phyloP scores from a whole-genome alignment of 257 asterid species.

The Lycium ferocissimum region DNA sequence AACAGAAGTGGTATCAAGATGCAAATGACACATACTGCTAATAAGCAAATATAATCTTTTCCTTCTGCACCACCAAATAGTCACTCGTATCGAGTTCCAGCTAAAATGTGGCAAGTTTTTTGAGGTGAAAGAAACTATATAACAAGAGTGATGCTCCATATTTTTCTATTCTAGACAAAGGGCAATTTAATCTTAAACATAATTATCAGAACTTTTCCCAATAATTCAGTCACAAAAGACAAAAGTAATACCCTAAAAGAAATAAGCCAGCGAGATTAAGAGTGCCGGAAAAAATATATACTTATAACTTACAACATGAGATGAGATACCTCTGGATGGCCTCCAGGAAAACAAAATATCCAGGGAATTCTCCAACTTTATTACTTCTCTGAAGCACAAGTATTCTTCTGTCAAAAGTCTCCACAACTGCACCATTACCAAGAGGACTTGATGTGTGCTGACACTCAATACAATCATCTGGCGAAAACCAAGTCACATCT shows the following conservation, averaged over 20 bases:
- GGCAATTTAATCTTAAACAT: too few relatives aligned
- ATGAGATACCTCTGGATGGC: slow-evolving; percentile 86
- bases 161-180: too few relatives aligned
- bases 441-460: slow-evolving; percentile 94
- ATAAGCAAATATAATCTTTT: background rate
- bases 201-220: too few relatives aligned
- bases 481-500: slow-evolving; percentile 26
- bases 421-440: slow-evolving; percentile 94
- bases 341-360: slow-evolving; percentile 92
- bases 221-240: too few relatives aligned
- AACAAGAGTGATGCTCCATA: too few relatives aligned
- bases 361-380: slow-evolving; percentile 94
- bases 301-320: background rate
- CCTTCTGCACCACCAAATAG: too few relatives aligned
- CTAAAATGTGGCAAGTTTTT: too few relatives aligned
- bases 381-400: slow-evolving; percentile 90
- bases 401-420: slow-evolving; percentile 67
- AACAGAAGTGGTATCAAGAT: background rate
- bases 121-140: too few relatives aligned
- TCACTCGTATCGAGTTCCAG: too few relatives aligned
- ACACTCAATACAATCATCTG: slow-evolving; percentile 72
- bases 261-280: too few relatives aligned
- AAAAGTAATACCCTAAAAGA: too few relatives aligned
- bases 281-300: too few relatives aligned
- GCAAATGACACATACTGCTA: background rate